A percentile compares a stretch with the other conserved stretches of the same genome.
phyloP scores from a whole-genome alignment of 2,329 filamentous ascomycete species.

The Curvularia sp. region DNA sequence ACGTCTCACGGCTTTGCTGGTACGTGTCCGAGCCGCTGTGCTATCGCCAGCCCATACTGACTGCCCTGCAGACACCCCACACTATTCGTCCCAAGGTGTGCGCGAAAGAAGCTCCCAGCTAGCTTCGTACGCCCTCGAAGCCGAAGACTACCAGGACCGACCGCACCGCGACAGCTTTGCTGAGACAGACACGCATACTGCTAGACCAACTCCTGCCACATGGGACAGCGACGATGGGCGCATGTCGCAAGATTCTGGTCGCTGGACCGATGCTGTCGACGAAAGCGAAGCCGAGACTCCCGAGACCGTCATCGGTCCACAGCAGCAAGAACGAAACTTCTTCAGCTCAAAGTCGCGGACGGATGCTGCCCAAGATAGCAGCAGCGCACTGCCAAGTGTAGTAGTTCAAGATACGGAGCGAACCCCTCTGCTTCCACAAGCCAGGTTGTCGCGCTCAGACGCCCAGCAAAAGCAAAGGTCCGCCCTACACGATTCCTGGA shows the following conservation, averaged over 20 bases:
- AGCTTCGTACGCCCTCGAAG: conserved; percentile 75
- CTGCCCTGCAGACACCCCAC: conserved; percentile 67
- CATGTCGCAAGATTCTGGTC: conserved; percentile 42
- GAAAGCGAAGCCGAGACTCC: conserved; percentile 66
- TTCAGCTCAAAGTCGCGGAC: conserved; percentile 29
- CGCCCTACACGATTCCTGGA: conserved; percentile 14
- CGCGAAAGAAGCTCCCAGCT: conserved; percentile 88
- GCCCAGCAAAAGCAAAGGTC: conserved; percentile 26
- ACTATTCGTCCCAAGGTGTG: conserved; percentile 77
- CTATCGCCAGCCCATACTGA: conserved; percentile 32
- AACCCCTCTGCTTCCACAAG: conserved; percentile 50
- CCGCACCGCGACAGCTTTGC: conserved; percentile 34
- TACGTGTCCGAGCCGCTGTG: conserved; percentile 44
- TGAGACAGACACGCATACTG: conserved; percentile 10
- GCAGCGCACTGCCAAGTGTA: conserved; percentile 25
- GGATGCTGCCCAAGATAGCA: conserved; percentile 12
- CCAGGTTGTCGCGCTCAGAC: conserved; percentile 37
- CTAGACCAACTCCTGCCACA: conserved; percentile 17
- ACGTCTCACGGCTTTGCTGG: conserved; percentile 66
- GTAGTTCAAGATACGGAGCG: conserved; percentile 43
- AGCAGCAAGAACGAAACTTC: conserved; percentile 27
- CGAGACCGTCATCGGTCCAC: conserved; percentile 44
- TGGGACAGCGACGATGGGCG: conserved; percentile 35
- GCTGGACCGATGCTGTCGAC: conserved; percentile 60
- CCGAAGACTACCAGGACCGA: conserved; percentile 43